Evolutionary conservation across 805 yeast species (phyloP).

Genomic region (Yamadazyma kitorensis): DNA sequence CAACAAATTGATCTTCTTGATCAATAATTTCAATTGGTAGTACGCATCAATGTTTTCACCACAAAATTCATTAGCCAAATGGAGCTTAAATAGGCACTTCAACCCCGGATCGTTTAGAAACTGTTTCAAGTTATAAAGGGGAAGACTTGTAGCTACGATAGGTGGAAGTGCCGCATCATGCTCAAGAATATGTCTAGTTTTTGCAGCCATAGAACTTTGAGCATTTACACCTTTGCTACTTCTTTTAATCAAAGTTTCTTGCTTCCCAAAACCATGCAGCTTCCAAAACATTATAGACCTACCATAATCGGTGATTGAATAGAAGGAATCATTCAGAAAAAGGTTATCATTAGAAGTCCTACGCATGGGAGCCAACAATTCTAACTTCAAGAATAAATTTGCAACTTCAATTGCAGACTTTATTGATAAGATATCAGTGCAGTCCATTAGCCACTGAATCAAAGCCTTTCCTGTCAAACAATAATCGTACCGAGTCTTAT

Average conservation of each 20-base stretch:
- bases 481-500: constrained; percentile 31
- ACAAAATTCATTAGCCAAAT: constrained; percentile 62
- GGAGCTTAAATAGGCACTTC: constrained; percentile 63
- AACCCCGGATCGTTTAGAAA: constrained; percentile 73
- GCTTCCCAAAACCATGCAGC: too few relatives aligned
- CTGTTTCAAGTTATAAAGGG: constrained; percentile 10
- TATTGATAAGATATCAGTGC: constrained; percentile 64
- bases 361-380: constrained; percentile 22
- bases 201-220: too few relatives aligned
- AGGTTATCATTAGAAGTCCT: constrained; percentile 1
- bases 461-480: constrained; percentile 73
- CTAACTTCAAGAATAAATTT: constrained; percentile 44
- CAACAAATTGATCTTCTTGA: constrained; percentile 37
- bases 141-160: neutral
- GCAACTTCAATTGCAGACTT: constrained; percentile 56
- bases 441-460: constrained; percentile 87
- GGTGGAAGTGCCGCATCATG: too few relatives aligned
- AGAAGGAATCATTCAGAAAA: too few relatives aligned
- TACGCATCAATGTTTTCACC: constrained; percentile 76
- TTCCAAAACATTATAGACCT: constrained; percentile 8
- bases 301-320: constrained; percentile 6
- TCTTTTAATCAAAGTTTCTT: too few relatives aligned
- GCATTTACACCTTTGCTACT: too few relatives aligned
- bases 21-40: constrained; percentile 53
- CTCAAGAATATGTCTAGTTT: too few relatives aligned